Evolutionary conservation across 2,329 filamentous ascomycete genomes (phyloP).

Genomic region (Fusarium luffae): DNA sequence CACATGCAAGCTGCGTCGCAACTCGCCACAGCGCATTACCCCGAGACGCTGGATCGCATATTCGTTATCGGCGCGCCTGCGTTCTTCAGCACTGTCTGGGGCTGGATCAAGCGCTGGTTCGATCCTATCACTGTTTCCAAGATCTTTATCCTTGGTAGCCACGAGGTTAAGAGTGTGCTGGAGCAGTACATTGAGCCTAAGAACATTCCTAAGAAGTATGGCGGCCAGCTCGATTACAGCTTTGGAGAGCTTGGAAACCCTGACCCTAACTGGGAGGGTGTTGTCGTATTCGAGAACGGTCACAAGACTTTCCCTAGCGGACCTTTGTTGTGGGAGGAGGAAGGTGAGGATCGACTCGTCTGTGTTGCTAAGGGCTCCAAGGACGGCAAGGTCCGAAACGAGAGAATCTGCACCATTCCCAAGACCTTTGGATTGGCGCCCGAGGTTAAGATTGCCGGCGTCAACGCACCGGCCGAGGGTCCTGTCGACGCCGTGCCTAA

Average conservation of each 20-base stretch:
- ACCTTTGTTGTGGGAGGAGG: constrained; percentile 66
- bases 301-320: constrained; percentile 65
- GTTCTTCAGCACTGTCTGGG: constrained; percentile 94
- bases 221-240: constrained; percentile 83
- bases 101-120: constrained; percentile 96
- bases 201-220: constrained; percentile 91
- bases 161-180: constrained; percentile 81
- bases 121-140: constrained; percentile 94
- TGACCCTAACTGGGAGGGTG: constrained; percentile 69
- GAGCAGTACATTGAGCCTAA: constrained; percentile 81
- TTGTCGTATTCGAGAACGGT: constrained; percentile 64
- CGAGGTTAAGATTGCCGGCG: constrained; percentile 17
- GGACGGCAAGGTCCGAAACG: constrained; percentile 57
- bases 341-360: constrained; percentile 59
- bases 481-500: constrained; percentile 3
- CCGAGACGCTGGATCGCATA: constrained; percentile 80
- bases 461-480: background rate
- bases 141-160: constrained; percentile 85
- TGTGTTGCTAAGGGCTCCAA: constrained; percentile 65
- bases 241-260: constrained; percentile 80
- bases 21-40: constrained; percentile 92
- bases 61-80: constrained; percentile 86
- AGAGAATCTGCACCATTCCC: constrained; percentile 63
- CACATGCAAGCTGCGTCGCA: constrained; percentile 95
- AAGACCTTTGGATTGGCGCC: constrained; percentile 49